Evolutionary conservation across 116 monocot genomes (phyloP).

Genomic region (Papilionanthe hybrid): DNA sequence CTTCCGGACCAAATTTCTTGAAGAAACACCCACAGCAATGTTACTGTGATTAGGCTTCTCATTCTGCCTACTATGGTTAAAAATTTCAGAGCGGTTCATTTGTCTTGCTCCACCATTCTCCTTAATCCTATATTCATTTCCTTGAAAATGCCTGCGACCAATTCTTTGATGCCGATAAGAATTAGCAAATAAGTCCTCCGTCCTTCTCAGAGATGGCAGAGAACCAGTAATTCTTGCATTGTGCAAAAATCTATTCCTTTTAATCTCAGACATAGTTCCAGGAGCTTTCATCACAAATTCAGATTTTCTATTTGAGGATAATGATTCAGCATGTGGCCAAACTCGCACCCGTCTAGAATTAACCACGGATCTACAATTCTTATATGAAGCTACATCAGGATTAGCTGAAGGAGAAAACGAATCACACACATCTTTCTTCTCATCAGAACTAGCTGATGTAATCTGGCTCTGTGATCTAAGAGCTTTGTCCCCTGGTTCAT

Average conservation of each 20-base stretch:
- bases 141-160: constrained; percentile 37
- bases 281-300: constrained; percentile 20
- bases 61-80: constrained; percentile 19
- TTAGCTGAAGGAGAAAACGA: constrained; percentile 16
- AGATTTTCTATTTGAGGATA: constrained; percentile 25
- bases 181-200: constrained; percentile 35
- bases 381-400: constrained; percentile 26
- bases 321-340: constrained; percentile 9
- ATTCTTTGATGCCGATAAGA: constrained; percentile 45
- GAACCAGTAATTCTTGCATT: constrained; percentile 36
- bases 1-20: constrained; percentile 26
- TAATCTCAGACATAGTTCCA: constrained; percentile 27
- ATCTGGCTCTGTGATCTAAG: constrained; percentile 13
- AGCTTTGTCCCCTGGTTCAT: constrained; percentile 22
- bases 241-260: constrained; percentile 65
- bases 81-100: constrained; percentile 16
- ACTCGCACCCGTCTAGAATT: constrained; percentile 24
- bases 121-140: constrained; percentile 68
- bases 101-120: constrained; percentile 43
- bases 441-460: constrained; percentile 6
- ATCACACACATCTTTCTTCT: constrained; percentile 15
- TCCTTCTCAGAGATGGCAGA: constrained; percentile 24
- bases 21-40: constrained; percentile 11
- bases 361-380: constrained; percentile 19
- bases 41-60: constrained; percentile 20